Conservation (phyloP, 441 rosid species). For the Lagerstroemia fauriei region DNA sequence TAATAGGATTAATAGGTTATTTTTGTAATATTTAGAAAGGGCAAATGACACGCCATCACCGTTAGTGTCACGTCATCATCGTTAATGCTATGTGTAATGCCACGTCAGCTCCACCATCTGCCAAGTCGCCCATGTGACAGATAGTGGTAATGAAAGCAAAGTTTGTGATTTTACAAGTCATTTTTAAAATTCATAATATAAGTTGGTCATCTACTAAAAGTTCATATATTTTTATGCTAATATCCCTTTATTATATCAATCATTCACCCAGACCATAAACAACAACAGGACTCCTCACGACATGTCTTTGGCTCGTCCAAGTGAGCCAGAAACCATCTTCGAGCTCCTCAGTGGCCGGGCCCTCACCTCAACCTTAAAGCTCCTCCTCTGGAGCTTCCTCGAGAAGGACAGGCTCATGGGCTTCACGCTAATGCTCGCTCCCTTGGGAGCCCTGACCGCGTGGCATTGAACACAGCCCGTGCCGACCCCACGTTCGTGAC, state of each 20-base stretch:
- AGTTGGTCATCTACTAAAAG: too few species aligned
- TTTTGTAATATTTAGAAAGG: too few species aligned
- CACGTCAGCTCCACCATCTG: too few species aligned
- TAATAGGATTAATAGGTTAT: too few species aligned
- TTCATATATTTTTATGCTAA: too few species aligned
- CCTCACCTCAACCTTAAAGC: slow-evolving; percentile 72
- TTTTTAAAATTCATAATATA: too few species aligned
- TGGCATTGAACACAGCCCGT: slow-evolving; percentile 47
- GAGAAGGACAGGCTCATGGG: slow-evolving; percentile 50
- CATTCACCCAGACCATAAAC: slow-evolving; percentile 37
- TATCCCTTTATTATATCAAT: background rate
- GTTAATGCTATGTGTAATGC: too few species aligned
- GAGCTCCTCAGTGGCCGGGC: slow-evolving; percentile 42
- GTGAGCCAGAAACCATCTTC: slow-evolving; percentile 54
- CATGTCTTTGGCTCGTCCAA: slow-evolving; percentile 50
- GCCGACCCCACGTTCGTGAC: slow-evolving; percentile 64
- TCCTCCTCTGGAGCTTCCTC: slow-evolving; percentile 48
- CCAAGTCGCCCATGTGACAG: too few species aligned
- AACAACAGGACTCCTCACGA: slow-evolving; percentile 63
- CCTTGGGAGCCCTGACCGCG: slow-evolving; percentile 46
- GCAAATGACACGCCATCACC: too few species aligned
- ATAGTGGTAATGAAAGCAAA: too few species aligned
- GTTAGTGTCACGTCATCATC: too few species aligned
- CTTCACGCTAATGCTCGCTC: slow-evolving; percentile 49
- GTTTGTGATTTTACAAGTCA: too few species aligned